Base-by-base conservation (phyloP, 225 moss, liverwort and hornwort genomes). In the Polytrichum formosum region DNA sequence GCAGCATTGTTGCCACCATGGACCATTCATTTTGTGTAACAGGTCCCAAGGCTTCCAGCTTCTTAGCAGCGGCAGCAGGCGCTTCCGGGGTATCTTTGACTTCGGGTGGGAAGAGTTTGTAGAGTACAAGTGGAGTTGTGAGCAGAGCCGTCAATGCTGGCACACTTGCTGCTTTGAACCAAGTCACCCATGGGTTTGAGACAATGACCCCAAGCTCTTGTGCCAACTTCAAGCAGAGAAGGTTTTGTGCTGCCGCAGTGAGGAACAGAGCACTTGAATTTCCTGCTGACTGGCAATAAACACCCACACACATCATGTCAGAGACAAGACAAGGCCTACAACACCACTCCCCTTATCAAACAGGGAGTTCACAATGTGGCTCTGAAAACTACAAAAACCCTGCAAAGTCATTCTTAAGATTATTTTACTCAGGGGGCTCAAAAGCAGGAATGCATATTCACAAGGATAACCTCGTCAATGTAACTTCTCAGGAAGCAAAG, bases 241-340 rank as follows among this genome's bases (percentile, higher is more conserved):
- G 72, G 72, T 98, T 98, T 62, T 98, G 98, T 55, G 98, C 98
- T n/a, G 98, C 98, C 68, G 92, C 98, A 2, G 98, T 94, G 58
- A 98, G 76, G 82, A 92, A 98, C 55, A 98, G 72, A 4, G 94
- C 92, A 78, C 98, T 98, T 27, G 98, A 98, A 53, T 94, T 91
- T 70, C 87, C 94, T 33, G 92, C 89, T 70, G 98, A 84, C 97
- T 95, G 75, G 61, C 23, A 55, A 61, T 27, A 58, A 63, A 18
- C 30, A 56, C 63, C 21, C 25, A 63, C 23, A 54, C 2, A 3
- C 1, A 63, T 17, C 56, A 46, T 28, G 54, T 69, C 28, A 69
- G 55, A 26, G 19, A 22, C 67, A 7, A 25, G 54, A 18, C 59
- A 6, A 59, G 46, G 16, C 13, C 46, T 46, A 13, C 46, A 46